These are phyloP conservation scores for Cardamine occulta DNA, from an alignment of 345 rosid genomes.

Conservation along the genomic window DNA sequence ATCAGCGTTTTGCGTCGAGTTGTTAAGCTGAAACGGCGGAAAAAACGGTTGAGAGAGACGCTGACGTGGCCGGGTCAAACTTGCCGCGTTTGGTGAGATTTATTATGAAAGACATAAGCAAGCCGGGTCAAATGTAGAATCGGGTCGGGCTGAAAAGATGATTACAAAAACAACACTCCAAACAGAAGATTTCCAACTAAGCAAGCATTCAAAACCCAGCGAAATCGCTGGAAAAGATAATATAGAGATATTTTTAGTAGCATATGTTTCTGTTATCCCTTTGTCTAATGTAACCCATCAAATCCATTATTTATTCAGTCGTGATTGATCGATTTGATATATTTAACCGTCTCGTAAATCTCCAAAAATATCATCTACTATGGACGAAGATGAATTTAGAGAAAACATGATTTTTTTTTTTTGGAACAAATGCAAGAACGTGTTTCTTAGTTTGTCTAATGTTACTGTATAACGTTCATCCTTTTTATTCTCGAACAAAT, in stretches of 20 bases:
- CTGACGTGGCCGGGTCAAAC: slow-evolving; percentile 45
- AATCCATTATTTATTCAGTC: neutral
- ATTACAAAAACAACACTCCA: slow-evolving; percentile 18
- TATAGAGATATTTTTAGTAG: neutral
- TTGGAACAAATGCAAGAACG: too few relatives aligned
- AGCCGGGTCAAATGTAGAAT: slow-evolving; percentile 18
- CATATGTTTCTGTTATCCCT: neutral
- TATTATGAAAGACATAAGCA: too few relatives aligned
- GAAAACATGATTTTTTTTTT: too few relatives aligned
- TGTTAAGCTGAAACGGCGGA: slow-evolving; percentile 41
- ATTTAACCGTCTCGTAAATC: neutral
- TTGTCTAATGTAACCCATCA: neutral
- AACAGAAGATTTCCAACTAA: neutral
- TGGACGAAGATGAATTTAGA: too few relatives aligned
- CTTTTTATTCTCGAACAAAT: neutral
- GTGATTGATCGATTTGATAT: neutral
- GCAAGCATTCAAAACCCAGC: neutral
- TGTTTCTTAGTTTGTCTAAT: too few relatives aligned
- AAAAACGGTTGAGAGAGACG: slow-evolving; percentile 41
- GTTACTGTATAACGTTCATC: neutral
- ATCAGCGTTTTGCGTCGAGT: slow-evolving; percentile 46
- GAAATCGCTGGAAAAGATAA: neutral
- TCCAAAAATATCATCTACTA: neutral
- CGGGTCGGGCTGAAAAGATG: slow-evolving; percentile 8
- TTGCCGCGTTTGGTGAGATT: slow-evolving; percentile 29